These are phyloP conservation scores for Smallanthus sonchifolius DNA, from an alignment of 129 eudicot species.

Conservation along the genomic window DNA sequence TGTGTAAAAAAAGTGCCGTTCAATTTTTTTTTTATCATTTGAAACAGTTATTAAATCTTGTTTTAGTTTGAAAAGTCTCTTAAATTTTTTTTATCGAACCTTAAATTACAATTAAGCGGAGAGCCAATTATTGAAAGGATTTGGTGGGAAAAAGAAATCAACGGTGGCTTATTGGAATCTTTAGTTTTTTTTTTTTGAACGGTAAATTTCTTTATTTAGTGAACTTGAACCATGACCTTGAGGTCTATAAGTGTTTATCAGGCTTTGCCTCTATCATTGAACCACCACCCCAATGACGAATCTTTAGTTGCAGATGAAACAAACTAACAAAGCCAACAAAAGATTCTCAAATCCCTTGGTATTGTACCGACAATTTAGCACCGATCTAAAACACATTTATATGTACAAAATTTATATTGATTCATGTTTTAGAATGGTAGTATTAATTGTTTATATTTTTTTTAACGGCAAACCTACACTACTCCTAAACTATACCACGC, in stretches of 20 bases:
- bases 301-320: background rate
- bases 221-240: no score
- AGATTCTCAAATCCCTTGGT: background rate
- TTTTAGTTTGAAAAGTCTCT: background rate
- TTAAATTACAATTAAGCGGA: background rate
- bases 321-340: background rate
- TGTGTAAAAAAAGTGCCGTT: no score
- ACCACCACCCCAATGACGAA: no score
- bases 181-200: no score
- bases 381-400: background rate
- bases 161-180: constrained; percentile 1
- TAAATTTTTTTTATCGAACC: background rate
- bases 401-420: background rate
- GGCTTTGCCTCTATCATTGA: no score
- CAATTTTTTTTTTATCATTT: background rate
- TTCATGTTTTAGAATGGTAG: background rate
- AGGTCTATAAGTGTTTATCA: no score
- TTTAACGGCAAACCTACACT: no score
- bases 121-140: background rate
- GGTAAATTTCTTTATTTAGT: no score
- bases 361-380: background rate
- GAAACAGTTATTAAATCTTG: background rate
- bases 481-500: no score
- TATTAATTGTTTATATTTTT: background rate
- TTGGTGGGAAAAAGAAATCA: background rate